Percentiles rank a stretch among this genome's conserved stretches.
Evolutionary conservation across 1,139 yeast genomes (phyloP).

Genomic region (Entelexis paramagnoliae): DNA sequence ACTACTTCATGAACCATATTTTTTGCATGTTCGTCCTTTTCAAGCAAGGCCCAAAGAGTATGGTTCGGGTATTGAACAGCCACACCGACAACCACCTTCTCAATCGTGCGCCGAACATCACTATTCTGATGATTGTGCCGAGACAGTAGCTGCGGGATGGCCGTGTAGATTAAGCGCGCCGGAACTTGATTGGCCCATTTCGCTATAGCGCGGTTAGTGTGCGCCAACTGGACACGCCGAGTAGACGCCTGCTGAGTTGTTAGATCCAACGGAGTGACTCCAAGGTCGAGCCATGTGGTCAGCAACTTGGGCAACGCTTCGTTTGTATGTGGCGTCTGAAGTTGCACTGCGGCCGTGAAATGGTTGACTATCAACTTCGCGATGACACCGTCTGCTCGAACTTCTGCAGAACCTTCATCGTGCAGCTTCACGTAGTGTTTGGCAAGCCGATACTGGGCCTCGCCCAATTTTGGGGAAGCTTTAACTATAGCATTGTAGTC

Average conservation of each 20-base stretch:
- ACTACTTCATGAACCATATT: background rate
- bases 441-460: constrained; percentile 72
- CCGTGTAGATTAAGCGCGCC: constrained; percentile 59
- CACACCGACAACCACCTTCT: constrained; percentile 47
- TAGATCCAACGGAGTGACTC: constrained; percentile 27
- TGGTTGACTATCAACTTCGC: constrained; percentile 55
- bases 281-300: constrained; percentile 86
- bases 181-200: constrained; percentile 21
- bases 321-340: constrained; percentile 59
- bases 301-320: constrained; percentile 85
- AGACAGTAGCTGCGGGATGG: constrained; percentile 75
- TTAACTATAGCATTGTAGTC: constrained; percentile 55
- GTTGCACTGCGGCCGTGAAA: constrained; percentile 57
- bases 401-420: constrained; percentile 40
- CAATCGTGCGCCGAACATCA: constrained; percentile 47
- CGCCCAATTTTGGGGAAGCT: constrained; percentile 59
- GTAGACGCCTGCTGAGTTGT: constrained; percentile 3
- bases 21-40: constrained; percentile 54
- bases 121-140: constrained; percentile 58
- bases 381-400: constrained; percentile 45
- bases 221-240: constrained; percentile 21
- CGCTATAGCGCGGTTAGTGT: constrained; percentile 21
- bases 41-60: constrained; percentile 74
- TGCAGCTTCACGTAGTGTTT: constrained; percentile 65
- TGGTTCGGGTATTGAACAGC: constrained; percentile 65